Evolutionary conservation across 805 yeast genomes (phyloP).

Genomic region (Pichia phayaonensis): DNA sequence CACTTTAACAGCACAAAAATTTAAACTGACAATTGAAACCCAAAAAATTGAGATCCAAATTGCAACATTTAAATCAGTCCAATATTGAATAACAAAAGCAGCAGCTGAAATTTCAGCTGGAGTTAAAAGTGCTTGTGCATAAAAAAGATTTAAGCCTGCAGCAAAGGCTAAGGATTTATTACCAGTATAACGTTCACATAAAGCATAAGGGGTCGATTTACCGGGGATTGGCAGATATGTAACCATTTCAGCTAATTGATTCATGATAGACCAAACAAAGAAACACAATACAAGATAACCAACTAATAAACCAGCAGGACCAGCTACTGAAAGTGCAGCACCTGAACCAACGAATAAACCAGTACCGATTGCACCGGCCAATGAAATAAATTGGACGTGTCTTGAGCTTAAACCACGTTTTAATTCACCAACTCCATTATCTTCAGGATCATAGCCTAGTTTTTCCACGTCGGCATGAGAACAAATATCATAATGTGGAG

Average conservation of each 20-base stretch:
- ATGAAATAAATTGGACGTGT: slow-evolving; percentile 56
- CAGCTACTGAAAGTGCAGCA: slow-evolving; percentile 28
- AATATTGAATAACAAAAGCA: slow-evolving; percentile 49
- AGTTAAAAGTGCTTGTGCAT: slow-evolving; percentile 28
- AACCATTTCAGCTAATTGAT: slow-evolving; percentile 59
- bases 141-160: slow-evolving; percentile 32
- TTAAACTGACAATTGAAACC: slow-evolving; percentile 37
- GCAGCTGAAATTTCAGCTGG: slow-evolving; percentile 56
- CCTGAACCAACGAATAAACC: slow-evolving; percentile 48
- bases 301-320: slow-evolving; percentile 36
- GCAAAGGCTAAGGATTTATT: slow-evolving; percentile 24
- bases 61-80: slow-evolving; percentile 48
- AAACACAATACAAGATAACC: slow-evolving; percentile 57
- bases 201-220: slow-evolving; percentile 29
- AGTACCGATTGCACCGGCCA: slow-evolving; percentile 70
- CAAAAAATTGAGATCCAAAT: slow-evolving; percentile 53
- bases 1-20: slow-evolving; percentile 36
- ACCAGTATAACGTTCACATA: slow-evolving; percentile 26
- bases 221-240: slow-evolving; percentile 54
- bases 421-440: slow-evolving; percentile 10
- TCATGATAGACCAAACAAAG: slow-evolving; percentile 60
- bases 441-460: slow-evolving; percentile 3
- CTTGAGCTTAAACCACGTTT: slow-evolving; percentile 36
- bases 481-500: not conserved
- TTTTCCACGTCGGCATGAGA: slow-evolving; percentile 2